Conservation (phyloP, 257 asterid species). For the Rubia yunnanensis region DNA sequence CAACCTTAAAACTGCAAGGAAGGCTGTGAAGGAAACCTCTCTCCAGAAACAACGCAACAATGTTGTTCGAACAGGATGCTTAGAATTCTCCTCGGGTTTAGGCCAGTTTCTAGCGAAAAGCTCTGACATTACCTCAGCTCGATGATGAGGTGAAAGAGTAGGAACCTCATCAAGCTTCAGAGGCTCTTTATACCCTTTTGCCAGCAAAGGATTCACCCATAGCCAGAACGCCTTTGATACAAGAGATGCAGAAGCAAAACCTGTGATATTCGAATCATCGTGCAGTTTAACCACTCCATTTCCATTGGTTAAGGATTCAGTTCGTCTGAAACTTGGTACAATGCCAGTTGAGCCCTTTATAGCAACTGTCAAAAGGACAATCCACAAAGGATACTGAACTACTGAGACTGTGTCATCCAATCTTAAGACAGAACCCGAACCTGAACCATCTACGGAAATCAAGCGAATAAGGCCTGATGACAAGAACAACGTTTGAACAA, state of each 20-base stretch:
- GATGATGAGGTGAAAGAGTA: slow-evolving; percentile 60
- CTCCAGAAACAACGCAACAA: slow-evolving; percentile 74
- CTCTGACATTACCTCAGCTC: slow-evolving; percentile 54
- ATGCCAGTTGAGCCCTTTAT: slow-evolving; percentile 68
- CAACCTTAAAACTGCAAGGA: slow-evolving; percentile 57
- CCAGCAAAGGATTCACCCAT: slow-evolving; percentile 80
- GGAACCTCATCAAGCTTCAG: slow-evolving; percentile 73
- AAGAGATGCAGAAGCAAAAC: slow-evolving; percentile 69
- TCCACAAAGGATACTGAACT: slow-evolving; percentile 32
- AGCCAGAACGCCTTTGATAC: slow-evolving; percentile 67
- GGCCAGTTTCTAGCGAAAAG: slow-evolving; percentile 73
- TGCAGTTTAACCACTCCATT: slow-evolving; percentile 12
- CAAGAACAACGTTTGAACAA: slow-evolving; percentile 41
- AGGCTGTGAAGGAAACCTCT: slow-evolving; percentile 55
- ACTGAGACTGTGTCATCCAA: slow-evolving; percentile 48
- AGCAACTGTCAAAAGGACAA: slow-evolving; percentile 36
- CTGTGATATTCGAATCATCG: slow-evolving; percentile 35
- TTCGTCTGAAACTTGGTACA: slow-evolving; percentile 6
- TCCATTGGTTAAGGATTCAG: slow-evolving; percentile 25
- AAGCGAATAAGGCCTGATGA: slow-evolving; percentile 38
- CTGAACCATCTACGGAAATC: slow-evolving; percentile 29
- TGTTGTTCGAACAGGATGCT: slow-evolving; percentile 65
- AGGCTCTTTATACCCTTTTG: slow-evolving; percentile 58
- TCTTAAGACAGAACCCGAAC: slow-evolving; percentile 27
- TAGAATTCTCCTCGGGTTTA: slow-evolving; percentile 56